Evolutionary conservation across 257 asterid genomes (phyloP), one percentile per base, ranked within the genome.

Genomic region (Thymus mandschuricus): DNA sequence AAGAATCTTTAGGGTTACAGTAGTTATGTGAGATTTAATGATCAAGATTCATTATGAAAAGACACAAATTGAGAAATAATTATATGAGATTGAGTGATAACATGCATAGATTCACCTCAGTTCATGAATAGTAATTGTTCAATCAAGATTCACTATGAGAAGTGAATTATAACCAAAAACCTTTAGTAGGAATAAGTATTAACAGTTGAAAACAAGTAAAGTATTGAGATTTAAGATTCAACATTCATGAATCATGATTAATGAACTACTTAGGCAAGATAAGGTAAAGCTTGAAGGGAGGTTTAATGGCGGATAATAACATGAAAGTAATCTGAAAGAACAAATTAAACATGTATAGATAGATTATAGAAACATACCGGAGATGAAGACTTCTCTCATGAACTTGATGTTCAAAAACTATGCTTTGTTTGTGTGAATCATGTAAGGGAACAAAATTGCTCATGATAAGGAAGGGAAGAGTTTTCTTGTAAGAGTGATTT

Each of bases 321-420:
- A 55, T 56, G 21, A 10, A 49, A 21, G 4, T 1, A 66, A 68
- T 28, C 35, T 31, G 62, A 30, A 29, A 28, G 12, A 38, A 48
- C 6, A 64, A n/a, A 55, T 38, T 38, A 5, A 38, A 38, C 10
- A 15, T 29, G 29, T 30, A 2, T 33, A 15, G 11, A 15, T 49
- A 10, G 11, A 15, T 49, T 10, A 13, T n/a, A 50, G 51, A 69
- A 69, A n/a, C 73, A 58, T 76, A 79, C 78, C 83, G 68, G 86
- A 21, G 21, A 66, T 76, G 51, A 33, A 34, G 54, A 51, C 10
- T 51, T 52, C 72, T 63, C 51, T 68, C 31, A 41, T 31, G 35
- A 73, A 71, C 78, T 57, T 71, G 35, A 72, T 28, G 41, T 75
- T 60, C 67, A 65, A 59, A 60, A 44, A 41, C n/a, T 38, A 38